Percentiles rank a stretch among this genome's conserved stretches.
These are phyloP conservation scores for Pelargonium myrrhifolium DNA, from an alignment of 441 rosid genomes.

Conservation along the genomic window DNA sequence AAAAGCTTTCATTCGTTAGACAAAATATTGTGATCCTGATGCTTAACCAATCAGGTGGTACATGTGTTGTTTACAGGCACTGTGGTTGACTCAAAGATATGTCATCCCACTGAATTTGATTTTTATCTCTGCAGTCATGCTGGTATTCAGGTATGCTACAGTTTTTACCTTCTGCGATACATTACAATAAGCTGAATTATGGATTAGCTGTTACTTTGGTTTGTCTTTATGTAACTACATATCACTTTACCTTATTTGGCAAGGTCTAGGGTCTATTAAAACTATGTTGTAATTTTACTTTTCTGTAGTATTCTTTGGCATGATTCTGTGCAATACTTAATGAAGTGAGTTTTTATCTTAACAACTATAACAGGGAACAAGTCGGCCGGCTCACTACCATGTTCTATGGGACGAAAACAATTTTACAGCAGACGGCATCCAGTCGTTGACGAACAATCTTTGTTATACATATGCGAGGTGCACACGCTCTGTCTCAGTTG, in stretches of 20 bases:
- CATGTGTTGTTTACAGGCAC: conserved; percentile 57
- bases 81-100: conserved; percentile 83
- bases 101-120: conserved; percentile 93
- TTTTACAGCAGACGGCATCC: conserved; percentile 95
- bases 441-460: conserved; percentile 89
- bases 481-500: conserved; percentile 90
- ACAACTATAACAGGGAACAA: conserved; percentile 61
- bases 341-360: conserved; percentile 6
- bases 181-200: background rate
- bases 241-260: too few species aligned
- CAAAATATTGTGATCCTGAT: background rate
- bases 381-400: conserved; percentile 98
- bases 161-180: background rate
- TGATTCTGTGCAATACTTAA: background rate
- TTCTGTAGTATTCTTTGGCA: background rate
- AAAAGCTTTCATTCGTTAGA: background rate
- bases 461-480: conserved; percentile 98
- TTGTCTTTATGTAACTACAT: too few species aligned
- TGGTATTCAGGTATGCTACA: conserved; percentile 69
- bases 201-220: background rate
- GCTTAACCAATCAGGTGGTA: background rate
- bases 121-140: conserved; percentile 98
- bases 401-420: conserved; percentile 99
- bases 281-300: too few species aligned
- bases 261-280: too few species aligned